A percentile compares a stretch with the other conserved stretches of the same genome.
phyloP scores from a whole-genome alignment of 2,329 filamentous ascomycete genomes.

The Fusarium luffae region DNA sequence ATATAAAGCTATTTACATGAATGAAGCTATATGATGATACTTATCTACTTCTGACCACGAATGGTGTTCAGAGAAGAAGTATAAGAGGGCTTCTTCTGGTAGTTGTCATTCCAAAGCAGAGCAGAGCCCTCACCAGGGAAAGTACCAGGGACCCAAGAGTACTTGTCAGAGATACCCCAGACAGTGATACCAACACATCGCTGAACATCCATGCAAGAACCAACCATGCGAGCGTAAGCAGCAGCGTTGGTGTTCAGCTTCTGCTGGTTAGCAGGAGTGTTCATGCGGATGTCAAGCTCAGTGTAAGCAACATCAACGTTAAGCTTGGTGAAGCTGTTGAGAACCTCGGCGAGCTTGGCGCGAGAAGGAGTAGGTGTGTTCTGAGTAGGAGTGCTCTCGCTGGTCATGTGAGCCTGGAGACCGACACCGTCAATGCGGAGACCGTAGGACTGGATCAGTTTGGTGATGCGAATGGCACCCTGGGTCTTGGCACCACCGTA shows the following conservation, averaged over 20 bases:
- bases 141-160: constrained; percentile 11
- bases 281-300: constrained; percentile 18
- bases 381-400: constrained; percentile 24
- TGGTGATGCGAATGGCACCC: constrained; percentile 15
- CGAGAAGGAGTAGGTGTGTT: constrained; percentile 11
- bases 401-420: constrained; percentile 23
- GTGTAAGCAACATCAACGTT: constrained; percentile 17
- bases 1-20: not conserved
- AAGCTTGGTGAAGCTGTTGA: constrained; percentile 7
- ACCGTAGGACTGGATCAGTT: constrained; percentile 15
- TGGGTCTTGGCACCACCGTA: constrained; percentile 12
- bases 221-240: constrained; percentile 13
- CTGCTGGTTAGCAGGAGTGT: constrained; percentile 6
- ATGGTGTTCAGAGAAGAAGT: constrained; percentile 19
- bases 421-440: constrained; percentile 21
- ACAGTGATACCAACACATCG: constrained; percentile 22
- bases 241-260: constrained; percentile 16
- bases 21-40: fast-evolving
- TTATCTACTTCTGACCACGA: not conserved
- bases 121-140: constrained; percentile 16
- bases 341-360: not conserved
- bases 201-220: constrained; percentile 22
- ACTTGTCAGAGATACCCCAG: constrained; percentile 26
- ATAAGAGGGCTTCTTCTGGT: constrained; percentile 21
- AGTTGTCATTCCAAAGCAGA: constrained; percentile 19